These are phyloP conservation scores for Apophysomyces ossiformis DNA, from an alignment of 371 early-diverging fungal genomes.

Conservation along the genomic window DNA sequence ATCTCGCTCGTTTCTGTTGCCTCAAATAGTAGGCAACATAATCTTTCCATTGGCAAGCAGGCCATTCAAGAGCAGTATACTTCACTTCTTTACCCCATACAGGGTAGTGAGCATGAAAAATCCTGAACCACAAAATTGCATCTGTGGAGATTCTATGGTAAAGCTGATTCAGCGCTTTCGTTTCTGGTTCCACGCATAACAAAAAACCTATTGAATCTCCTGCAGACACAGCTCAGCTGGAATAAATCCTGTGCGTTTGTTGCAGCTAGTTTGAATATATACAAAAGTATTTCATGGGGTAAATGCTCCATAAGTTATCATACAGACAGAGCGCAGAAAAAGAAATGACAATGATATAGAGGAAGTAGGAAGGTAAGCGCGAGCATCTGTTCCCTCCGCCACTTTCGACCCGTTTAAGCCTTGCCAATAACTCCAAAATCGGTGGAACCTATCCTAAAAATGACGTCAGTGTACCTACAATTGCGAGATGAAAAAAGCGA, in stretches of 20 bases:
- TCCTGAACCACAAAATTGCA: constrained; percentile 31
- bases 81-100: constrained; percentile 26
- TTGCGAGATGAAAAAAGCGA: no score
- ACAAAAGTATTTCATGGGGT: constrained; percentile 17
- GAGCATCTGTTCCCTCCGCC: no score
- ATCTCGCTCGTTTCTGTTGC: constrained; percentile 22
- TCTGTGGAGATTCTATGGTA: constrained; percentile 25
- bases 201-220: constrained; percentile 10
- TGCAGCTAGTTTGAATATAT: constrained; percentile 6
- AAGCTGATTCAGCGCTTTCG: background rate
- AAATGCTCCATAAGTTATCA: constrained; percentile 13
- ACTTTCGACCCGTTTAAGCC: no score
- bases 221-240: constrained; percentile 9
- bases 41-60: constrained; percentile 32
- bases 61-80: constrained; percentile 17
- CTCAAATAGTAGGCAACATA: constrained; percentile 31
- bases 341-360: no score
- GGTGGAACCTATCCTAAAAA: no score
- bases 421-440: no score
- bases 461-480: no score
- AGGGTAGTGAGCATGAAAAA: constrained; percentile 25
- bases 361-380: no score
- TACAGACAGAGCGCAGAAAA: no score
- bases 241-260: constrained; percentile 13
- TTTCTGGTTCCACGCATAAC: background rate